A percentile compares a stretch with the other conserved stretches of the same genome.
These are phyloP conservation scores for Gnomoniopsis smithogilvyi DNA, from an alignment of 2,329 filamentous ascomycete species.

Conservation along the genomic window DNA sequence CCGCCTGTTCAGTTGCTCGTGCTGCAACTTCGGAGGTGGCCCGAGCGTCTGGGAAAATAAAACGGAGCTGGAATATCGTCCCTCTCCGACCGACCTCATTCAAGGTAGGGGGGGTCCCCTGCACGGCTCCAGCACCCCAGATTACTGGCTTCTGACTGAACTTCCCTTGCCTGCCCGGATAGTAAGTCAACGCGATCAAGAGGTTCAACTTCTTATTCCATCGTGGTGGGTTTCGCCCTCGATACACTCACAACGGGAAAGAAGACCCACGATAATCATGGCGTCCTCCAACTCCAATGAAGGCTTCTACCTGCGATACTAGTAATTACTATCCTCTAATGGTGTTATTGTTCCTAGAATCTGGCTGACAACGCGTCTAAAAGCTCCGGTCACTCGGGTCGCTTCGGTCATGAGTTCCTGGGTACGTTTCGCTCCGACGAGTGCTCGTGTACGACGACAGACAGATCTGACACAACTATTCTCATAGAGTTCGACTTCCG, in stretches of 20 bases:
- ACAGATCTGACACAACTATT: constrained; percentile 21
- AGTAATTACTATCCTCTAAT: constrained; percentile 62
- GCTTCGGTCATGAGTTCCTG: constrained; percentile 96
- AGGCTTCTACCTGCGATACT: constrained; percentile 94
- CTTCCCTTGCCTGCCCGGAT: too few species aligned
- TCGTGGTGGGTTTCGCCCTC: neutral
- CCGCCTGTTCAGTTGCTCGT: too few species aligned
- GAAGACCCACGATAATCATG: constrained; percentile 41
- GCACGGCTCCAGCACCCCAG: too few species aligned
- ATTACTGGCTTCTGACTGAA: too few species aligned
- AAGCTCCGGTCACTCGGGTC: constrained; percentile 95
- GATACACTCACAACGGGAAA: neutral
- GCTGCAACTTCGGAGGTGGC: neutral
- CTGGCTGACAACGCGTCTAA: constrained; percentile 13
- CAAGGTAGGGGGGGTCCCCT: too few species aligned
- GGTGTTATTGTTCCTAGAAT: too few species aligned
- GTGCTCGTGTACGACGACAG: neutral
- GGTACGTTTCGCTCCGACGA: constrained; percentile 50
- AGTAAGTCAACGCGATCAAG: too few species aligned
- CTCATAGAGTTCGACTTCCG: constrained; percentile 89
- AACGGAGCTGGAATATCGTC: constrained; percentile 15
- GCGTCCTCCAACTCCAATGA: constrained; percentile 67
- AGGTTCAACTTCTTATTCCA: too few species aligned
- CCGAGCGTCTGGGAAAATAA: neutral
- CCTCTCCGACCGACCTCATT: constrained; percentile 8